Evolutionary conservation across 1,139 yeast genomes (phyloP), one percentile per base, ranked within the genome.

Genomic region (Candida pseudoviswanathii): DNA sequence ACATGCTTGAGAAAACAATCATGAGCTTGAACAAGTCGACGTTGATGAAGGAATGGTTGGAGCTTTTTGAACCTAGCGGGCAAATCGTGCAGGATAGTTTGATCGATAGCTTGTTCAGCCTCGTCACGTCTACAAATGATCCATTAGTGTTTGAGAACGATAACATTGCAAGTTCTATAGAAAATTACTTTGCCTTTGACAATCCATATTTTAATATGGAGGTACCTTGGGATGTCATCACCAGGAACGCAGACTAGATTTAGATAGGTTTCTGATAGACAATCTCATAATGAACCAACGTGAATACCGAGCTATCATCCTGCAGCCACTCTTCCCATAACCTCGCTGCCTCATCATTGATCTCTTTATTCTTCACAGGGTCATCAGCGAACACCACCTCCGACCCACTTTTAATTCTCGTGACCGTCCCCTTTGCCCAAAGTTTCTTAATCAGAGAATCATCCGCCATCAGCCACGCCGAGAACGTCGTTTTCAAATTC

Each of bases 281-380:
- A 26, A 63, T 54, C 46, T 62, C 64, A 38, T 60, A 63, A 48
- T 54, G 57, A 5, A 49, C 38, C 22, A 58, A 44, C 9, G 46
- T 31, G 22, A 58, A 37, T 48, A 55, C 45, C 4, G 57, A 58
- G 3, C 46, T 40, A 8, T 53, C 57, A 25, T 61, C 64, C 5
- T 51, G 45, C 16, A 47, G 41, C 57, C 58, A 61, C 25, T 56
- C 53, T 5, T 53, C 44, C 63, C 63, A 61, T 34, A 51, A 49
- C 8, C 51, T 45, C 6, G 48, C 26, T 3, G 45, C 39, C 29
- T 54, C 36, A 2, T 53, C 43, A 26, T 50, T 52, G 4, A 41
- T 24, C n/a, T 46, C 42, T 31, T 50, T 38, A 32, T 58, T 49
- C 30, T 44, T 50, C n/a, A 25, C 47, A 5, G 51, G 54, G 39